Percentiles rank a stretch among this genome's conserved stretches.
phyloP scores from a whole-genome alignment of 2,329 filamentous ascomycete species.

The Neonectria punicea region DNA sequence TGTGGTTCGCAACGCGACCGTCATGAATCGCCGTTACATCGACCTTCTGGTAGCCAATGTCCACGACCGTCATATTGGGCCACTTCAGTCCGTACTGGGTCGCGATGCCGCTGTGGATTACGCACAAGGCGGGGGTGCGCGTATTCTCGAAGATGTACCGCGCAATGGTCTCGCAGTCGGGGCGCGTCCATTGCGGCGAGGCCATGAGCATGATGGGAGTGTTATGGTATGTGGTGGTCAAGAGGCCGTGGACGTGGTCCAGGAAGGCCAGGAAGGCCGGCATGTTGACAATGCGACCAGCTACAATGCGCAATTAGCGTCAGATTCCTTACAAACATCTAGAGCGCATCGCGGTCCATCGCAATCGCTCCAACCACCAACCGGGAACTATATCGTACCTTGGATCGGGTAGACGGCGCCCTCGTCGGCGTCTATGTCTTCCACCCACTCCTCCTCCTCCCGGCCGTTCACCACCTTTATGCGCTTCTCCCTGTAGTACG shows the following conservation, averaged over 20 bases:
- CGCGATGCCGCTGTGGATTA: constrained; percentile 89
- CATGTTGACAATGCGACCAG: constrained; percentile 90
- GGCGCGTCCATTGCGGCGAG: constrained; percentile 89
- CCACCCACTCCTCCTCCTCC: constrained; percentile 79
- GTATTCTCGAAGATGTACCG: constrained; percentile 98
- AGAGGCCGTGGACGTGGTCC: constrained; percentile 87
- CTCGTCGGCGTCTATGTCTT: constrained; percentile 87
- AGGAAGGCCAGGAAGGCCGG: constrained; percentile 92
- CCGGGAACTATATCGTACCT: constrained; percentile 51
- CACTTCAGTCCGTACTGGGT: constrained; percentile 84
- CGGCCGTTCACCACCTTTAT: constrained; percentile 62
- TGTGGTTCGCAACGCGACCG: constrained; percentile 76
- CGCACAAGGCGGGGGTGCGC: constrained; percentile 88
- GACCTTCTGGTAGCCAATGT: constrained; percentile 92
- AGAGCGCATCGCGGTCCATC: neutral
- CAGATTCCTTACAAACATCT: neutral
- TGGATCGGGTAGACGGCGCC: constrained; percentile 89
- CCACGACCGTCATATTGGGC: constrained; percentile 84
- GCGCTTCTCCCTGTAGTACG: constrained; percentile 79
- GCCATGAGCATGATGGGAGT: constrained; percentile 92
- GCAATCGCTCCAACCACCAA: constrained; percentile 13
- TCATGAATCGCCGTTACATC: constrained; percentile 93
- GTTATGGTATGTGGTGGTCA: constrained; percentile 95
- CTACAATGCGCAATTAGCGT: constrained; percentile 49
- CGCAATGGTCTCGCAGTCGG: constrained; percentile 86